Base-by-base conservation (phyloP, 1,284 basidiomycete species). In the Flammula alnicola region DNA sequence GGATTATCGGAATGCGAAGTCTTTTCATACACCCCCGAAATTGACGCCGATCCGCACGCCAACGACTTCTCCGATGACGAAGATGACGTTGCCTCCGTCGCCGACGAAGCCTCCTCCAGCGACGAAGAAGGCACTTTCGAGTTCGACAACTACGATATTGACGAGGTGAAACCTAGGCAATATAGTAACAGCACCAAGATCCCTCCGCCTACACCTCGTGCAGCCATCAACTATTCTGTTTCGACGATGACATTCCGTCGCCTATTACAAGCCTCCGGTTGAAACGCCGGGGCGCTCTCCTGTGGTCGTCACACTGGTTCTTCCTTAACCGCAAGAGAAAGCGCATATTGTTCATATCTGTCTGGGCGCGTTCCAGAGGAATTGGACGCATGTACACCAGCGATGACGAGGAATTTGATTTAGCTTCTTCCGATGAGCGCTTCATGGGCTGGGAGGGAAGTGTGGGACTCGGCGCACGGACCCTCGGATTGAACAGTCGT, bases 301-400 rank as follows among this genome's bases (percentile, higher is more conserved):
- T 98, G 5, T 98, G 95, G 96, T 94, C 92, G 27, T 95, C 93
- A 11, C 94, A 98, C 67, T 97, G 94, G 84, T 98, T 99, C 76
- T 97, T 99, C 77, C 80, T 95, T 66, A 97, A 95, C 76, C 83
- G 88, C 65, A 96, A 93, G 67, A 74, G 87, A 72, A 98, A 97
- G 75, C 85, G 96, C 16, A 86, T 99, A 61, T 70, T 99, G 42
- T 98, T 97, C 69, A 83, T 98, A 52, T 92, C 93, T 0, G 86
- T 94, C 5, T 98, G 94, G 93, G 92, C 93, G n/a, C 81, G 89
- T 30, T 88, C 90, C 45, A 81, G 80, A 59, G 79, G 81, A 40
- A 72, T 82, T 11, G 70, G 72, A 11, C 69, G 80, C 26, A 75
- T 75, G 44, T 86, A 79, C 76, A 73, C 74, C 38, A 81, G 81